These are phyloP conservation scores for Venturia aucupariae DNA, from an alignment of 2,329 filamentous ascomycete species.

Conservation along the genomic window DNA sequence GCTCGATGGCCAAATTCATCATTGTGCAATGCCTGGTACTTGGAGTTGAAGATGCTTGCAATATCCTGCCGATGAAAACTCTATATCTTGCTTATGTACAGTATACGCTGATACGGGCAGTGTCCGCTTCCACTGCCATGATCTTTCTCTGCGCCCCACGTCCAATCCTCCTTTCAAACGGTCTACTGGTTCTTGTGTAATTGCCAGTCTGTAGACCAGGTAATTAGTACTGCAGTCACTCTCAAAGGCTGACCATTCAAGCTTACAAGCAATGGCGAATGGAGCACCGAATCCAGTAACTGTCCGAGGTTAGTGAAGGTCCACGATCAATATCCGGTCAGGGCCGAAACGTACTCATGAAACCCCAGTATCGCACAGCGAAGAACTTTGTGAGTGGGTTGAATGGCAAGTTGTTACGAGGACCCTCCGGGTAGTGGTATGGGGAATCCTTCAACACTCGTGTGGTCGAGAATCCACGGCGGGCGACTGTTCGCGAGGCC, in stretches of 20 bases:
- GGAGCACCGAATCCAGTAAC: constrained; percentile 50
- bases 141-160: background rate
- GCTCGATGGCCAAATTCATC: background rate
- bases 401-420: constrained; percentile 92
- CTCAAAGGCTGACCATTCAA: background rate
- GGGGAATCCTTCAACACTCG: constrained; percentile 64
- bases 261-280: constrained; percentile 56
- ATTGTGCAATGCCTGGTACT: background rate
- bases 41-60: constrained; percentile 6
- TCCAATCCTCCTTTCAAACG: background rate
- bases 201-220: constrained; percentile 50
- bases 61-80: background rate
- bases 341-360: constrained; percentile 50
- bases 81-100: constrained; percentile 14
- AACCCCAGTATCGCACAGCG: constrained; percentile 70
- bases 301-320: constrained; percentile 22
- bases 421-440: constrained; percentile 97
- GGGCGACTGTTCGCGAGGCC: constrained; percentile 61
- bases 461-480: constrained; percentile 90
- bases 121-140: background rate
- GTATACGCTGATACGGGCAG: background rate
- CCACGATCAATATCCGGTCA: constrained; percentile 2
- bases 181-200: constrained; percentile 48
- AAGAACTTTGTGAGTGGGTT: constrained; percentile 89
- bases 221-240: constrained; percentile 1